These are phyloP conservation scores for Aschersonia sp. DNA, from an alignment of 2,329 filamentous ascomycete species.

Conservation along the genomic window DNA sequence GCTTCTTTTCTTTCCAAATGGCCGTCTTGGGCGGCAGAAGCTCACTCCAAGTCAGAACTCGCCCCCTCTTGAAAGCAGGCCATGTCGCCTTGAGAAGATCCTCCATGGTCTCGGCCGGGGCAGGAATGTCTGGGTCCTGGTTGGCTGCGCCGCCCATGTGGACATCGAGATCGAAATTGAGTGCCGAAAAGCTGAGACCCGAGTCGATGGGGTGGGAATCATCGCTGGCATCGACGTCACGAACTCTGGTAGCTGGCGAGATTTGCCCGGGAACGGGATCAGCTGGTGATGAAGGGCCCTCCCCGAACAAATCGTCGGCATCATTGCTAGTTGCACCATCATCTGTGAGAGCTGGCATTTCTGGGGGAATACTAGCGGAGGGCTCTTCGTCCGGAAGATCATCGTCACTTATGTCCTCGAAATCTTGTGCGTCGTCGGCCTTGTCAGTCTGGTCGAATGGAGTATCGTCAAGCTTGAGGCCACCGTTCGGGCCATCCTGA, in stretches of 20 bases:
- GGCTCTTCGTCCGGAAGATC: slow-evolving; percentile 71
- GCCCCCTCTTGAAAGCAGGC: slow-evolving; percentile 65
- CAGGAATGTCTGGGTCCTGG: slow-evolving; percentile 49
- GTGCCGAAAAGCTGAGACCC: slow-evolving; percentile 21
- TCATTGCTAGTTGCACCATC: slow-evolving; percentile 46
- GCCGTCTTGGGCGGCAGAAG: slow-evolving; percentile 72
- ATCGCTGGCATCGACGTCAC: slow-evolving; percentile 21
- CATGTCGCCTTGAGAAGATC: slow-evolving; percentile 69
- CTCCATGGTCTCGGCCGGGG: slow-evolving; percentile 56
- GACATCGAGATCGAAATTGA: slow-evolving; percentile 34
- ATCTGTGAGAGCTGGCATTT: slow-evolving; percentile 41
- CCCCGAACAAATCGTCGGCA: slow-evolving; percentile 56
- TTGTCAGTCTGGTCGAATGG: slow-evolving; percentile 58
- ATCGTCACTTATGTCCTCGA: slow-evolving; percentile 80
- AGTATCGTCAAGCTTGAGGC: slow-evolving; percentile 26
- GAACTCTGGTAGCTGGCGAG: slow-evolving; percentile 29
- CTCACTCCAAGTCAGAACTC: slow-evolving; percentile 65
- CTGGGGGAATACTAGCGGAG: slow-evolving; percentile 24
- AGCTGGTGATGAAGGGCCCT: slow-evolving; percentile 36
- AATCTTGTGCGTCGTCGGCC: slow-evolving; percentile 85
- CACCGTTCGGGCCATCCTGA: slow-evolving; percentile 22
- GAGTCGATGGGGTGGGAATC: slow-evolving; percentile 17
- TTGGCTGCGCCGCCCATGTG: slow-evolving; percentile 30
- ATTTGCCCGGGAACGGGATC: slow-evolving; percentile 25
- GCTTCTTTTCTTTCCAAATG: slow-evolving; percentile 64